phyloP scores from a whole-genome alignment of 805 yeast species.

The Spencermartinsiella europaea region DNA sequence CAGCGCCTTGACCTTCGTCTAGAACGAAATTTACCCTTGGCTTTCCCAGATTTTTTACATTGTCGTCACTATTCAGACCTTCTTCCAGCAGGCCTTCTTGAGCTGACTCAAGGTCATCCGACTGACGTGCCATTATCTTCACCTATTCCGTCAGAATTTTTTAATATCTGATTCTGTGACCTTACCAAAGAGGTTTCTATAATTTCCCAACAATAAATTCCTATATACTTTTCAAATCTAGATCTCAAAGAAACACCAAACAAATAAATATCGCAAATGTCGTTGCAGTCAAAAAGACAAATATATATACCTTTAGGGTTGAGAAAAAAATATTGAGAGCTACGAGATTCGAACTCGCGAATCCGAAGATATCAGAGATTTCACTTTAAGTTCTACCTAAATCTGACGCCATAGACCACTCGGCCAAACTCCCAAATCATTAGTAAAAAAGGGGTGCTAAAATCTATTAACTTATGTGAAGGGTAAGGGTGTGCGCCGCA shows the following conservation, averaged over 20 bases:
- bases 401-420: conserved; percentile 39
- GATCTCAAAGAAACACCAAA: too few relatives aligned
- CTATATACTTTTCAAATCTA: too few relatives aligned
- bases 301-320: too few relatives aligned
- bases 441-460: too few relatives aligned
- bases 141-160: too few relatives aligned
- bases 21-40: conserved; percentile 6
- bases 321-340: conserved; percentile 31
- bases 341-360: conserved; percentile 39
- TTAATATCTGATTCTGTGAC: too few relatives aligned
- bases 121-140: neutral
- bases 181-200: too few relatives aligned
- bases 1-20: neutral
- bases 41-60: neutral
- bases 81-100: neutral
- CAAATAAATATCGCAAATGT: too few relatives aligned
- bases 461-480: too few relatives aligned
- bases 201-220: too few relatives aligned
- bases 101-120: neutral
- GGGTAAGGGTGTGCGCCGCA: too few relatives aligned
- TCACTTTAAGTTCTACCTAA: conserved; percentile 30
- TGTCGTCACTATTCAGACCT: neutral
- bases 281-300: too few relatives aligned
- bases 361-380: conserved; percentile 37
- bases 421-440: conserved; percentile 33